A percentile compares a stretch with the other conserved stretches of the same genome.
Conservation (phyloP, 768 basidiomycete genomes). For the Boletellus emodensis region DNA sequence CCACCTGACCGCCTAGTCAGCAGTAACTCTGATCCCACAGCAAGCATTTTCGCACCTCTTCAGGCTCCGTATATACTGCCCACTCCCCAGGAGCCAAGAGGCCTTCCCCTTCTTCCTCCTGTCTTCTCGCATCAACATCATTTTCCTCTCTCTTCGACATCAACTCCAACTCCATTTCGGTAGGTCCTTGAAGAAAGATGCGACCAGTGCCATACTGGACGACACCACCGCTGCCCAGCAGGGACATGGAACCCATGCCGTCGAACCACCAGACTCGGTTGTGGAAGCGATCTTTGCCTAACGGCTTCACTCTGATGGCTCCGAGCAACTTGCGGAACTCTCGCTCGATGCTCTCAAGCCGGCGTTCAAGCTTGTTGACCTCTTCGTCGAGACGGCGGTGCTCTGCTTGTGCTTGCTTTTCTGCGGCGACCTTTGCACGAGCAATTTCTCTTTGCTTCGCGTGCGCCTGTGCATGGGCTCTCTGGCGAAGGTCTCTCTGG, state of each 20-base stretch:
- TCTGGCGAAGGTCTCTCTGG: slow-evolving; percentile 50
- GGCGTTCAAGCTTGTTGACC: slow-evolving; percentile 73
- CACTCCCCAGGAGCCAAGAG: slow-evolving; percentile 76
- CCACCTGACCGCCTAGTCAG: slow-evolving; percentile 50
- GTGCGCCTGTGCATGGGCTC: slow-evolving; percentile 52
- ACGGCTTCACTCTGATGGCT: slow-evolving; percentile 78
- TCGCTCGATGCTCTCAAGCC: slow-evolving; percentile 83
- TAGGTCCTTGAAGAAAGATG: slow-evolving; percentile 90
- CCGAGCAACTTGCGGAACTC: slow-evolving; percentile 91
- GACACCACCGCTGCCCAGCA: slow-evolving; percentile 74
- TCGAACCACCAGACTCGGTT: slow-evolving; percentile 99
- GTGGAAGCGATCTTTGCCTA: slow-evolving; percentile 91
- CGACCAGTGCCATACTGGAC: slow-evolving; percentile 86
- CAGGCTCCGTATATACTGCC: slow-evolving; percentile 84
- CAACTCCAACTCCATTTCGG: slow-evolving; percentile 73
- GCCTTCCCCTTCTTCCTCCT: slow-evolving; percentile 79
- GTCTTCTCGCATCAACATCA: slow-evolving; percentile 53
- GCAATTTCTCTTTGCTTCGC: slow-evolving; percentile 81
- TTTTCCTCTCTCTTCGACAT: slow-evolving; percentile 53
- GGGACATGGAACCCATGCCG: slow-evolving; percentile 81
- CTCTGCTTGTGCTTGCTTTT: slow-evolving; percentile 79
- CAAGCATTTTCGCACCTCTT: slow-evolving; percentile 58
- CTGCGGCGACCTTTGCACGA: slow-evolving; percentile 70
- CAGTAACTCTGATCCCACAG: background rate
- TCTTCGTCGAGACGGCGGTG: slow-evolving; percentile 86